phyloP scores from a whole-genome alignment of 2,329 filamentous ascomycete species.

The Teratosphaeriaceae sp. region DNA sequence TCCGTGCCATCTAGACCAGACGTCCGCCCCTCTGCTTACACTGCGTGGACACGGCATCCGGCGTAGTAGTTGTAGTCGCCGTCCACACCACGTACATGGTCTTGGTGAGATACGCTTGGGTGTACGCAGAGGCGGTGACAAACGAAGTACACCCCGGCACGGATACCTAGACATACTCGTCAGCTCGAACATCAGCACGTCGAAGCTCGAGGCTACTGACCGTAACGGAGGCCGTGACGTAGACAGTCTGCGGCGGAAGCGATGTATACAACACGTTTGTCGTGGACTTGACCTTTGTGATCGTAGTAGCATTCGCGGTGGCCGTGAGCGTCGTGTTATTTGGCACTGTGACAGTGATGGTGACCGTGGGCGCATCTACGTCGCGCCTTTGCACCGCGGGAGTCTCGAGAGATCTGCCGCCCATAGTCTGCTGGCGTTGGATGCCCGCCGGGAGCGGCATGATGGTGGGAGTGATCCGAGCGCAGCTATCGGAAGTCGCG shows the following conservation, averaged over 20 bases:
- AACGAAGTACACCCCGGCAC: no score
- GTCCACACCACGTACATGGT: conserved; percentile 1
- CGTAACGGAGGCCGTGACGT: background rate
- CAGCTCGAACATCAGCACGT: background rate
- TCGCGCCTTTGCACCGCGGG: background rate
- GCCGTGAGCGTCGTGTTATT: background rate
- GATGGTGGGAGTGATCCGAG: background rate
- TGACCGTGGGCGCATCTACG: conserved; percentile 1
- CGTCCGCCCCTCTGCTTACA: no score
- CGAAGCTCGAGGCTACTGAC: background rate
- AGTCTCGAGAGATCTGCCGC: background rate
- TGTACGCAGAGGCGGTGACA: conserved; percentile 1
- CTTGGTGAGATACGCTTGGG: background rate
- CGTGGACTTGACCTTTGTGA: background rate
- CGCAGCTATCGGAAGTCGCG: background rate
- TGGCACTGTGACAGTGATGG: background rate
- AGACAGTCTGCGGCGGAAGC: conserved; percentile 2
- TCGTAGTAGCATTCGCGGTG: background rate
- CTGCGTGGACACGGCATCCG: background rate
- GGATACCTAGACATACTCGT: background rate
- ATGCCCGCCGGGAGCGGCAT: conserved; percentile 1
- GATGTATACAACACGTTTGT: background rate
- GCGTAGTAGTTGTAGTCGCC: background rate
- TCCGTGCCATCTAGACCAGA: no score
- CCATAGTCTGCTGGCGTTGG: background rate